Percentiles rank a stretch among this genome's conserved stretches.
phyloP scores from a whole-genome alignment of 2,329 filamentous ascomycete genomes.

The Talaromyces sp. region DNA sequence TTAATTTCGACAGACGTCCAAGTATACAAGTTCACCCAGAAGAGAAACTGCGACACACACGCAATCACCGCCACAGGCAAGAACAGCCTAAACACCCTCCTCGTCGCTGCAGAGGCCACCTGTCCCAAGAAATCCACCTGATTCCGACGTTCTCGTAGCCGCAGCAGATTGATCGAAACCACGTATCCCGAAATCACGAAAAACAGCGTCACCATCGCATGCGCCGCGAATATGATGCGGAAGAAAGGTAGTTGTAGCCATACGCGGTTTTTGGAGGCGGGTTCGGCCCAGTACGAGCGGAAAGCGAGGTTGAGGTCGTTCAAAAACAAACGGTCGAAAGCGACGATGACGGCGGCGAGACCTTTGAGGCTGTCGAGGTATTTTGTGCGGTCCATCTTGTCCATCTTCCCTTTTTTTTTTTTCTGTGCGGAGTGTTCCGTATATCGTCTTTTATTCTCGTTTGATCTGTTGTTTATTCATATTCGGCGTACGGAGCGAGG shows the following conservation, averaged over 20 bases:
- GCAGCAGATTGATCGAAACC: conserved; percentile 50
- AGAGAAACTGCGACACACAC: conserved; percentile 23
- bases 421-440: not conserved
- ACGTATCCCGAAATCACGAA: conserved; percentile 60
- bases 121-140: not conserved
- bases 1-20: not conserved
- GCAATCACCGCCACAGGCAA: conserved; percentile 26
- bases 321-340: conserved; percentile 25
- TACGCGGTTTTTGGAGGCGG: conserved; percentile 21
- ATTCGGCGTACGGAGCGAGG: not conserved
- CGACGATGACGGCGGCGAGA: conserved; percentile 26
- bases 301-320: conserved; percentile 25
- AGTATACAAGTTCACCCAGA: conserved; percentile 21
- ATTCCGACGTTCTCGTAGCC: conserved; percentile 25
- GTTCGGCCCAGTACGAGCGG: conserved; percentile 25
- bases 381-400: conserved; percentile 4
- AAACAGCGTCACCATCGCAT: conserved; percentile 50
- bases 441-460: not conserved
- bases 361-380: conserved; percentile 32
- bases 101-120: conserved; percentile 23
- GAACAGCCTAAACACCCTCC: conserved; percentile 32
- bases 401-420: not conserved
- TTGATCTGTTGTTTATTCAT: not conserved
- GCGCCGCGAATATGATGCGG: conserved; percentile 35
- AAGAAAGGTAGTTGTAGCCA: conserved; percentile 36